Base-by-base conservation (phyloP, 2,329 filamentous ascomycete genomes). In the Neobulgaria alba region DNA sequence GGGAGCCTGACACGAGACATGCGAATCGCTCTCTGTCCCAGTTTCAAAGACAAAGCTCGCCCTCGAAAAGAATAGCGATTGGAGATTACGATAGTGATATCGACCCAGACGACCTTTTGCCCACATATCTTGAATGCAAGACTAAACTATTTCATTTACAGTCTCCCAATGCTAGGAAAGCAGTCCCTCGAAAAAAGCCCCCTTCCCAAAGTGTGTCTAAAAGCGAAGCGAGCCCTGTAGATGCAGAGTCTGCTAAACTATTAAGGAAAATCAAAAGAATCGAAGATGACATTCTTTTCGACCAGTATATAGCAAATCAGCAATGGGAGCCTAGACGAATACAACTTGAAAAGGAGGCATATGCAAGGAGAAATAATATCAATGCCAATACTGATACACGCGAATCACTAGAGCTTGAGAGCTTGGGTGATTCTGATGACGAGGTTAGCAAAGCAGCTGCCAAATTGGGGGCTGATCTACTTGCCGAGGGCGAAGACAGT, bases 71-170 rank as follows among this genome's bases (percentile, higher is more conserved):
- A 26, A 10, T 36, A 19, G 23, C 39, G 16, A 14, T 38, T 18
- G 62, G 75, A 5, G 66, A 67, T n/a, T 81, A 68, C 44, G 76
- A 84, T 56, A 77, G 75, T 53, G 81, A 85, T 45, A 75, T 87
- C 51, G 82, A 88, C 48, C 82, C 84, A 2, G 82, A 89, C 48
- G 74, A 82, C 30, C 67, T 90, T 42, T 68, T 89, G 18, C 79
- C 85, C 1, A 75, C 78, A 44, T 96, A 90, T 61, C 55, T 98
- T 15, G 76, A 81, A 12, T 75, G 85, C 14, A 89, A 87, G 61
- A 67, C 73, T 39, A 81, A 69, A 48, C 67, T 82, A n/a, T 83
- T 79, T 60, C 68, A 71, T 33, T 60, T 80, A 12, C 72, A 80
- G 48, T 71, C 77, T 15, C 67, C 72, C 5, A 48, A 45, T 38